Conservation (phyloP, 192 early-diverging fungal genomes). For the Rhizophagus prolifer region DNA sequence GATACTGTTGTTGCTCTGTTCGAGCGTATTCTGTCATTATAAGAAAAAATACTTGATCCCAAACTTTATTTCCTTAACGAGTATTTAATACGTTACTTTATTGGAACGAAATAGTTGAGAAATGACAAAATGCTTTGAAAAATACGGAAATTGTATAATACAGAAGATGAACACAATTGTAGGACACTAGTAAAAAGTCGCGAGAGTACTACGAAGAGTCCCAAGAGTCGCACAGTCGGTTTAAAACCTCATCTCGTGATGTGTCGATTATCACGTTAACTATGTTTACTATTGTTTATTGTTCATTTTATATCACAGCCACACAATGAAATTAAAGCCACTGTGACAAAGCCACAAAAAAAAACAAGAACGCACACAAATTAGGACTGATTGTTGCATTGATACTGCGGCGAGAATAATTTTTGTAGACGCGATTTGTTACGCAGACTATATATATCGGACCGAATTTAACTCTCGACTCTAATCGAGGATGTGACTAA, state of each 20-base stretch:
- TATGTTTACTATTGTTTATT: background rate
- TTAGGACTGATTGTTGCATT: background rate
- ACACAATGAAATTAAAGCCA: background rate
- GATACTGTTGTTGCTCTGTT: background rate
- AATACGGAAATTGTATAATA: background rate
- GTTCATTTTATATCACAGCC: background rate
- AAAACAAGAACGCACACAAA: background rate
- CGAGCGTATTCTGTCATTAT: slow-evolving; percentile 5
- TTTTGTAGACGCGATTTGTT: too few species aligned
- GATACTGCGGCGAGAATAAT: too few species aligned
- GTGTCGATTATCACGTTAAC: background rate
- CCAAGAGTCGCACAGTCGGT: background rate
- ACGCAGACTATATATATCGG: too few species aligned
- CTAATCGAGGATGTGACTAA: too few species aligned
- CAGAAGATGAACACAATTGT: slow-evolving; percentile 13
- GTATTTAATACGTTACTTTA: background rate
- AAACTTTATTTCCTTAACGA: background rate
- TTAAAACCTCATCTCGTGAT: background rate
- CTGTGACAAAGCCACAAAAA: background rate
- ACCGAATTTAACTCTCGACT: too few species aligned
- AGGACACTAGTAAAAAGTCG: slow-evolving; percentile 4
- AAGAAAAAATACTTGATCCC: background rate
- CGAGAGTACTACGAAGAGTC: background rate
- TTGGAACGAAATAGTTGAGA: background rate
- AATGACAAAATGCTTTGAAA: background rate